phyloP scores from a whole-genome alignment of 1,284 basidiomycete genomes.

The Volvariella volvacea region DNA sequence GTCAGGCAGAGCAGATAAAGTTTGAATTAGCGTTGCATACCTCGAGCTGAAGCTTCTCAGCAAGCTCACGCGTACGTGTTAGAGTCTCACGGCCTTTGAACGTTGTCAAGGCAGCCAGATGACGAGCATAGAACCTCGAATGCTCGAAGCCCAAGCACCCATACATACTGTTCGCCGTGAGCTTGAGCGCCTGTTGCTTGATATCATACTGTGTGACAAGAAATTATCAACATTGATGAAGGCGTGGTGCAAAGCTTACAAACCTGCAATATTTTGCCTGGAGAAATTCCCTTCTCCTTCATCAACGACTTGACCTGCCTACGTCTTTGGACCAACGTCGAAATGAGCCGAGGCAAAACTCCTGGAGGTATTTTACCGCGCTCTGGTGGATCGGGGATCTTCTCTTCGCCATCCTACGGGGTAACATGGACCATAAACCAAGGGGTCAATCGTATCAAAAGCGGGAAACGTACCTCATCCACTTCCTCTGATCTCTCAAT shows the following conservation, averaged over 20 bases:
- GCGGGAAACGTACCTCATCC: constrained; percentile 40
- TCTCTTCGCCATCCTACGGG: constrained; percentile 67
- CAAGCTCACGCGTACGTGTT: constrained; percentile 89
- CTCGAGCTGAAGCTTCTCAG: constrained; percentile 85
- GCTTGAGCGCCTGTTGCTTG: constrained; percentile 95
- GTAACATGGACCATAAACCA: constrained; percentile 1
- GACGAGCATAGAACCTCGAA: constrained; percentile 95
- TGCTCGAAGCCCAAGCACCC: constrained; percentile 98
- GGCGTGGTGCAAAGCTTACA: constrained; percentile 9
- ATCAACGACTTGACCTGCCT: constrained; percentile 90
- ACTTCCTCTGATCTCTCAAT: constrained; percentile 67
- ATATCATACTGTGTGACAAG: constrained; percentile 80
- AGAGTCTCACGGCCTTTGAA: constrained; percentile 98
- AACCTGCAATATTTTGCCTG: constrained; percentile 83
- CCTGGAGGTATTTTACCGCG: constrained; percentile 77
- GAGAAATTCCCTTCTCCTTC: constrained; percentile 81
- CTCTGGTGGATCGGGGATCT: constrained; percentile 86
- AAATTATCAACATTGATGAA: not conserved
- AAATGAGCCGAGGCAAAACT: constrained; percentile 92
- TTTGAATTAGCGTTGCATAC: constrained; percentile 39
- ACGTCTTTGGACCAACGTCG: constrained; percentile 87
- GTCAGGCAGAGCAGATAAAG: too few relatives aligned
- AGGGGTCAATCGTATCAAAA: constrained; percentile 1
- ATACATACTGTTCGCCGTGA: constrained; percentile 99
- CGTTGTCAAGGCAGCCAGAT: constrained; percentile 93